Conservation (phyloP, 345 rosid genomes). For the Linum lewisii region DNA sequence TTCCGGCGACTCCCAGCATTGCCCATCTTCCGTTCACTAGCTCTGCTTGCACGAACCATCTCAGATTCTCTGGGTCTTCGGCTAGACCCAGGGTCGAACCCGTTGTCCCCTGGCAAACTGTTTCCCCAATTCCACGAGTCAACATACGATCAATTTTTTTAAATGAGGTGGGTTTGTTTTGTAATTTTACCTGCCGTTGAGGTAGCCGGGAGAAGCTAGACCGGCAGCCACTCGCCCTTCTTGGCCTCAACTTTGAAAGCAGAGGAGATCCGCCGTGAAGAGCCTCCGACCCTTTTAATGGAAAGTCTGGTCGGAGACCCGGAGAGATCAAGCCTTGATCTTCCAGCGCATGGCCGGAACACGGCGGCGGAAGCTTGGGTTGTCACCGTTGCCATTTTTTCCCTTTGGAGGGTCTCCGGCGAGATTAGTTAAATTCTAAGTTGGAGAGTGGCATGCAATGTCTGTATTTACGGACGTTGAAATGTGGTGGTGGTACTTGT, state of each 20-base stretch:
- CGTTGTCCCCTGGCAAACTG: slow-evolving; percentile 96
- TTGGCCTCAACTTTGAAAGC: slow-evolving; percentile 67
- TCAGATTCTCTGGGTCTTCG: slow-evolving; percentile 92
- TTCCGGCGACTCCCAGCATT: slow-evolving; percentile 89
- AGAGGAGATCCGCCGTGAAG: slow-evolving; percentile 1
- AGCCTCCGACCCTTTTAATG: slow-evolving; percentile 17
- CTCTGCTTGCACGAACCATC: slow-evolving; percentile 87
- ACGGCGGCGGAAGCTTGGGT: slow-evolving; percentile 83
- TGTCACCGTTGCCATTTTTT: slow-evolving; percentile 61
- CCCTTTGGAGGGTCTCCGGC: slow-evolving; percentile 5
- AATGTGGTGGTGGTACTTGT: not conserved
- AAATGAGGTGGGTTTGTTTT: not conserved
- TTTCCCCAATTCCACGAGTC: too few relatives aligned
- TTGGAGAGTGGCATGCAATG: not conserved
- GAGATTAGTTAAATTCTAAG: not conserved
- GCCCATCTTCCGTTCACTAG: slow-evolving; percentile 93
- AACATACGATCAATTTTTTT: too few relatives aligned
- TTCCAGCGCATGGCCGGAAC: slow-evolving; percentile 54
- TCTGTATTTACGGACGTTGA: not conserved
- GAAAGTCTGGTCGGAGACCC: slow-evolving; percentile 47
- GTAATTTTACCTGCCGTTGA: slow-evolving; percentile 61
- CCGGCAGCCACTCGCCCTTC: slow-evolving; percentile 93
- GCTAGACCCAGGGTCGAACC: slow-evolving; percentile 94
- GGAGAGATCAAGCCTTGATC: slow-evolving; percentile 54
- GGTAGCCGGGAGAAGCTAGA: slow-evolving; percentile 68